Base-by-base conservation (phyloP, 352 stramenopile genomes). In the Globisporangium barbulae region DNA sequence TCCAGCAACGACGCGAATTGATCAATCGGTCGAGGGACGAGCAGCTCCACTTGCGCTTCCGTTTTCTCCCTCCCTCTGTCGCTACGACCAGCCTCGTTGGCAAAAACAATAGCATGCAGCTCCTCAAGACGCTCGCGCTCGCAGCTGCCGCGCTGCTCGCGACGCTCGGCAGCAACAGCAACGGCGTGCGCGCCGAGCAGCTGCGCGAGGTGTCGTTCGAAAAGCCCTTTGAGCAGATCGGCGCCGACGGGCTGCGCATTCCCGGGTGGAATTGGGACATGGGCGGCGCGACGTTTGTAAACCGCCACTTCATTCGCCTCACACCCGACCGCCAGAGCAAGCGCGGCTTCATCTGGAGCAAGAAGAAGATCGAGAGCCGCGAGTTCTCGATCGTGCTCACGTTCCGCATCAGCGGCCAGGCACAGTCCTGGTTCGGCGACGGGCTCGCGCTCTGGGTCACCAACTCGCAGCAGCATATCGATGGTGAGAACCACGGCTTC, bases 361-460 rank as follows among this genome's bases (percentile, higher is more conserved):
- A 83, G 50, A 56, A 91, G 61, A 77, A 76, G 62, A 68, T 94
- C 28, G 78, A 67, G 13, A 63, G 64, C 21, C 75, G 75, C 42
- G 83, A 93, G 62, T 93, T 95, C 65, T 79, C 83, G 45, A 70
- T 87, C 44, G 78, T 93, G 53, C 63, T 95, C 44, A 93, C 83
- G 56, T 93, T 93, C 72, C 86, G 86, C 61, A 93, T 95, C 72
- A 91, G 79, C 53, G 86, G 86, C 44, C 86, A 95, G 57, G 83
- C 75, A 35, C 75, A 85, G 67, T 55, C 66, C 10, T 92, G 80
- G 84, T 95, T 85, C 47, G 86, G 86, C 60, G 86, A 95, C 61
- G 86, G 84, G 3, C 70, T 95, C 59, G 83, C 75, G 59, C 82
- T 95, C 39, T 95, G 84, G 84, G 70, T 95, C 70, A 95, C 86